Percentiles rank a stretch among this genome's conserved stretches.
phyloP scores from a whole-genome alignment of 306 rosid genomes.

The Calophaca sinica region DNA sequence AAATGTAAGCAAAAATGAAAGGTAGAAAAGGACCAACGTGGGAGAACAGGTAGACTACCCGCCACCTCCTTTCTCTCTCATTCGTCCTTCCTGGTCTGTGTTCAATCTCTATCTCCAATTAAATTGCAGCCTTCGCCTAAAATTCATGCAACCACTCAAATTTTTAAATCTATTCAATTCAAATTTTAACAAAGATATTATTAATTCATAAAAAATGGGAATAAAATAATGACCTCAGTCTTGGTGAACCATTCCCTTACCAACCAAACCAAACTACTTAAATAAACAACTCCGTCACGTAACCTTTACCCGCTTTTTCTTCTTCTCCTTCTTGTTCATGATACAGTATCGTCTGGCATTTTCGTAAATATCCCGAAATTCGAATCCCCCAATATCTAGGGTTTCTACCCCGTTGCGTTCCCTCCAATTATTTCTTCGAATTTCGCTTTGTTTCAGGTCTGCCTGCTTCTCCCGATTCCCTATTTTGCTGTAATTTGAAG shows the following conservation, averaged over 20 bases:
- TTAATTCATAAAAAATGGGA: neutral
- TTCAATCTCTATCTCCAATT: too few species aligned
- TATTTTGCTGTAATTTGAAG: constrained; percentile 23
- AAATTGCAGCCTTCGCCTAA: too few species aligned
- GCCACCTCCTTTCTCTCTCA: too few species aligned
- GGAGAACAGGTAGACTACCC: too few species aligned
- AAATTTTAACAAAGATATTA: neutral
- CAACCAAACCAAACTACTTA: constrained; percentile 39
- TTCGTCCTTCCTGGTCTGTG: too few species aligned
- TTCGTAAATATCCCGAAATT: constrained; percentile 21
- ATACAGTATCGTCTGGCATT: neutral
- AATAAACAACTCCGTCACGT: constrained; percentile 42
- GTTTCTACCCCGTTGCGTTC: constrained; percentile 32
- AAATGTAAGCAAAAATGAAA: too few species aligned
- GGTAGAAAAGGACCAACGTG: too few species aligned
- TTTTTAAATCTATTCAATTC: too few species aligned
- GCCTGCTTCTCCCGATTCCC: constrained; percentile 22
- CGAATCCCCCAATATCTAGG: constrained; percentile 49
- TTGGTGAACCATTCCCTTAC: constrained; percentile 9
- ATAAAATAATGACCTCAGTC: constrained; percentile 7
- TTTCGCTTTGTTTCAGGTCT: constrained; percentile 55
- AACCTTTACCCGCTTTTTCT: constrained; percentile 31
- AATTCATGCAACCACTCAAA: too few species aligned
- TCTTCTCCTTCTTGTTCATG: neutral
- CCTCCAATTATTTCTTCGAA: constrained; percentile 11